Evolutionary conservation across 139 green algal genomes (phyloP), one percentile per base, ranked within the genome.

Genomic region (Nannochloris sp.): DNA sequence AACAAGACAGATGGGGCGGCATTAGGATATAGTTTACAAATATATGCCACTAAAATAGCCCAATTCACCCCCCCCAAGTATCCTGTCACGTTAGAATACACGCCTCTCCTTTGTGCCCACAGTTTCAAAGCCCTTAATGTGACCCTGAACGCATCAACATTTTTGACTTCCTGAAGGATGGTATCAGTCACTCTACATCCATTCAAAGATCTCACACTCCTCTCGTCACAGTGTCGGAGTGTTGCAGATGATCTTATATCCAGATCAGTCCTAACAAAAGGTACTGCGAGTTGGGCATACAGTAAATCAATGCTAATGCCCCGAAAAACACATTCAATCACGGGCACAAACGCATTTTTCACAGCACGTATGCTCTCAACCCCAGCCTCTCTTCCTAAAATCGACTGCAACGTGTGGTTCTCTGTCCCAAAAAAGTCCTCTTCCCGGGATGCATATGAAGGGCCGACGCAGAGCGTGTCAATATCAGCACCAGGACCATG

Each of bases 1-100:
- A 95, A 43, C 1, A 95, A 53, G 40, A 88, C 72, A 61, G 65
- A 80, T 55, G 86, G 62, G 2, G 61, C 61, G 1, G 66, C 80
- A 9, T 78, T 88, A 2, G 93, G 93, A 76, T 95, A 98, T 49
- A 92, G 82, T 75, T 95, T 89, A 73, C 86, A 95, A 6, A 93
- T 65, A 56, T 91, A 81, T 2, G 89, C 93, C 43, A 94, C 87
- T 58, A 98, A 79, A 57, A 98, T 92, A 46, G 93, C 92, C 84
- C 87, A 93, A 69, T 98, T 98, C 26, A 98, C 86, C 16, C 93
- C 93, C 11, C 92, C 92, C 49, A 98, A 76, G 72, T 91, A 97
- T 20, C 93, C 93, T 3, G 77, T 77, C 4, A 89, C 82, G 71
- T 95, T 95, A 65, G 65, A 80, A 79, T 91, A 90, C 6, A 95